Evolutionary conservation across 768 basidiomycete genomes (phyloP).

Genomic region (Boletellus ananas): DNA sequence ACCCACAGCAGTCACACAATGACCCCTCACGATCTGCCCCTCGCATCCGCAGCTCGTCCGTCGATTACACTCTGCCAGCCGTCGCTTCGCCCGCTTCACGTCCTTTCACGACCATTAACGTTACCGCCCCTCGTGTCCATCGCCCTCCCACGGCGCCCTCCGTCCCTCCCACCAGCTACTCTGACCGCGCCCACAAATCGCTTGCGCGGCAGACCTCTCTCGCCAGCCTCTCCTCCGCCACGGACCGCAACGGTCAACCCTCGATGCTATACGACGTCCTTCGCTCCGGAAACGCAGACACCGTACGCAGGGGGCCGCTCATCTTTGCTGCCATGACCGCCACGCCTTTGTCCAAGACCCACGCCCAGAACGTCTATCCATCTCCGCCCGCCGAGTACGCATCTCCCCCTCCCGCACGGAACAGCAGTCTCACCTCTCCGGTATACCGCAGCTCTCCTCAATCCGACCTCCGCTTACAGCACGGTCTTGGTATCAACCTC

Average conservation of each 20-base stretch:
- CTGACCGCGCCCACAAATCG: slow-evolving; percentile 8
- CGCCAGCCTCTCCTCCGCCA: no score
- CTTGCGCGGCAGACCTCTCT: neutral
- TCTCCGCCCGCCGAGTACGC: slow-evolving; percentile 27
- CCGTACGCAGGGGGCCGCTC: slow-evolving; percentile 46
- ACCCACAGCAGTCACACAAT: slow-evolving; percentile 10
- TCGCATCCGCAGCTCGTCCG: neutral
- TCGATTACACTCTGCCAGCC: neutral
- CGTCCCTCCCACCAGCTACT: slow-evolving; percentile 21
- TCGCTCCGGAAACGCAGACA: slow-evolving; percentile 16
- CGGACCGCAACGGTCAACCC: neutral
- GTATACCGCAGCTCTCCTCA: neutral
- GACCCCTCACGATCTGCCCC: neutral
- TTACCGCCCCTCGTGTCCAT: neutral
- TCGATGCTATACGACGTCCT: slow-evolving; percentile 23
- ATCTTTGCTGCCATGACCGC: slow-evolving; percentile 62
- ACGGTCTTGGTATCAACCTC: neutral
- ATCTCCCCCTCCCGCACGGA: slow-evolving; percentile 1
- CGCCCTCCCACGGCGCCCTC: slow-evolving; percentile 11
- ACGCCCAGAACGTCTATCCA: slow-evolving; percentile 19
- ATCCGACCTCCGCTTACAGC: neutral
- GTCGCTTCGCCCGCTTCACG: slow-evolving; percentile 7
- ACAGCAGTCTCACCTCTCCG: slow-evolving; percentile 4
- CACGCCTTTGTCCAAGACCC: slow-evolving; percentile 2
- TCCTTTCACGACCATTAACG: slow-evolving; percentile 7